Evolutionary conservation across 2,329 filamentous ascomycete genomes (phyloP).

Genomic region (Seiridium cupressi): DNA sequence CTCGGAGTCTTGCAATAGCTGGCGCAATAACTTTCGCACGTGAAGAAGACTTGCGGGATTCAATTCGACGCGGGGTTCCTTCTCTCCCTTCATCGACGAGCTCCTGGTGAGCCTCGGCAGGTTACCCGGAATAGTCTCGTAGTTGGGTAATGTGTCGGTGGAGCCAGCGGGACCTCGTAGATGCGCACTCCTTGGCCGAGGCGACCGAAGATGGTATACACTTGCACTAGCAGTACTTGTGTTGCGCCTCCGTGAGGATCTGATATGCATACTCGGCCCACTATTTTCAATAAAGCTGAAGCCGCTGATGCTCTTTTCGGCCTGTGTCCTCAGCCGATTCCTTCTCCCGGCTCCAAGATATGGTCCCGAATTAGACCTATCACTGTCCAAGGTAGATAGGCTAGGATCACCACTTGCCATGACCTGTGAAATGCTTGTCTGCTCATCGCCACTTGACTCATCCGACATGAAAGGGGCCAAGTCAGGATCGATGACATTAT

Average conservation of each 20-base stretch:
- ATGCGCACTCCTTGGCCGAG: constrained; percentile 56
- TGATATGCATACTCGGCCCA: constrained; percentile 51
- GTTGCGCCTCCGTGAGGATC: constrained; percentile 72
- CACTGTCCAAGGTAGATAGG: constrained; percentile 68
- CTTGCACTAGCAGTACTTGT: constrained; percentile 82
- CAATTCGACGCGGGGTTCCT: constrained; percentile 75
- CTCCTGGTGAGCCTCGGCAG: constrained; percentile 65
- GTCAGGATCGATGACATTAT: constrained; percentile 98
- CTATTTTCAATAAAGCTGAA: constrained; percentile 71
- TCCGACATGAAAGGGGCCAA: constrained; percentile 95
- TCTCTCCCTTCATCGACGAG: constrained; percentile 75
- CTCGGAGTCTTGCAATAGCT: constrained; percentile 74
- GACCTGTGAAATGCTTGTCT: constrained; percentile 79
- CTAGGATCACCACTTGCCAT: constrained; percentile 65
- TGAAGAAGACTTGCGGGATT: constrained; percentile 87
- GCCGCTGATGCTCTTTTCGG: constrained; percentile 73
- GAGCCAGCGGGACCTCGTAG: constrained; percentile 53
- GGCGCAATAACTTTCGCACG: constrained; percentile 79
- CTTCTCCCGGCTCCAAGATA: constrained; percentile 73
- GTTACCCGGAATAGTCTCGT: constrained; percentile 43
- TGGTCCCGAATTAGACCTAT: constrained; percentile 70
- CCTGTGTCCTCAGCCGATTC: constrained; percentile 63
- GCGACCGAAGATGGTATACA: constrained; percentile 70
- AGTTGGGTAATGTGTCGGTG: constrained; percentile 48
- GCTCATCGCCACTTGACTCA: constrained; percentile 89